Percentiles rank a stretch among this genome's conserved stretches.
Conservation (phyloP, 2,329 filamentous ascomycete species). For the Ophiostoma ulmi region DNA sequence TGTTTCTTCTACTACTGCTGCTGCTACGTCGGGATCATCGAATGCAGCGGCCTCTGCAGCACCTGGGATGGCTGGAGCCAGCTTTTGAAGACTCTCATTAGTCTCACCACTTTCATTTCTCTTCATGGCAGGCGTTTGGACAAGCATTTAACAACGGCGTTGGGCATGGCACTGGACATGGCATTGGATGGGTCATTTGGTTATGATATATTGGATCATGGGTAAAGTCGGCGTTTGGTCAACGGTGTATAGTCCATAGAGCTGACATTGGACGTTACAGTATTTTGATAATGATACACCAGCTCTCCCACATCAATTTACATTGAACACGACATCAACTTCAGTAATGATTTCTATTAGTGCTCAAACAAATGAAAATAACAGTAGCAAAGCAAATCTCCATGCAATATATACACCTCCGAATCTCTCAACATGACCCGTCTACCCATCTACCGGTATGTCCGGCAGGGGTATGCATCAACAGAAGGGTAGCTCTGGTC, state of each 20-base stretch:
- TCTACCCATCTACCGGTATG: slow-evolving; percentile 39
- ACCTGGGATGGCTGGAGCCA: background rate
- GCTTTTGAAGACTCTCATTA: background rate
- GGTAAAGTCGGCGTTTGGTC: background rate
- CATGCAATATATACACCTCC: slow-evolving; percentile 22
- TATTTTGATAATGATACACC: too few species aligned
- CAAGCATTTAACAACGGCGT: background rate
- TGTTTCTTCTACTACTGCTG: background rate
- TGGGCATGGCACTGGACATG: background rate
- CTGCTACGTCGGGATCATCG: background rate
- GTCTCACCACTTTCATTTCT: background rate
- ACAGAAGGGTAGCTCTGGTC: slow-evolving; percentile 62
- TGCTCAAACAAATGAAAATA: background rate
- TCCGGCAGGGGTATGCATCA: slow-evolving; percentile 58
- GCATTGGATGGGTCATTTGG: background rate
- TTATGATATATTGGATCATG: background rate
- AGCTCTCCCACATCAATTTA: background rate
- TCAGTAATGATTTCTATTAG: background rate
- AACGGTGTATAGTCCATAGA: background rate
- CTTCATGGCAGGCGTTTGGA: background rate
- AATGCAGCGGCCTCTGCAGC: background rate
- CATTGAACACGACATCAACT: background rate
- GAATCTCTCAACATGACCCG: background rate
- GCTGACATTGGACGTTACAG: background rate
- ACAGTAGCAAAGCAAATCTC: background rate